These are phyloP conservation scores for Monilinia polystroma DNA, from an alignment of 2,329 filamentous ascomycete species.

Conservation along the genomic window DNA sequence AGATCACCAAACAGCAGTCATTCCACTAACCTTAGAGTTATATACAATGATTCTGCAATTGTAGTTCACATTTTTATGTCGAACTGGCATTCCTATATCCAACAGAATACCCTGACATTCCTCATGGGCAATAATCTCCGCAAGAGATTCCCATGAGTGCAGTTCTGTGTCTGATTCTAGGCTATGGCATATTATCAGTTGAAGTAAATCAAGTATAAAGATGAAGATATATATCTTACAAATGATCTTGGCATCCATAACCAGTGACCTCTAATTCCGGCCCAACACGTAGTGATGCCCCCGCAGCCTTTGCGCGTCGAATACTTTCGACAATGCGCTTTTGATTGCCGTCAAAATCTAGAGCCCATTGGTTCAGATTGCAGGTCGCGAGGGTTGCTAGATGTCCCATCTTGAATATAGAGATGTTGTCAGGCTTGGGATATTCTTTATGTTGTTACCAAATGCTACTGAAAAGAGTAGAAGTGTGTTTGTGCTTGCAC, in stretches of 20 bases:
- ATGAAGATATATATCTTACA: constrained; percentile 1
- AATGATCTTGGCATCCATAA: constrained; percentile 64
- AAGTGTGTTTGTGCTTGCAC: background rate
- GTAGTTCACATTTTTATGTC: constrained; percentile 56
- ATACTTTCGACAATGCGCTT: constrained; percentile 60
- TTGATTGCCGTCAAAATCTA: constrained; percentile 23
- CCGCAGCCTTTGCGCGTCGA: constrained; percentile 51
- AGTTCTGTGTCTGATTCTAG: constrained; percentile 51
- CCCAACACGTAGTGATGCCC: constrained; percentile 56
- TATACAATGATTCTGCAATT: constrained; percentile 65
- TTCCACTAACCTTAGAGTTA: constrained; percentile 45
- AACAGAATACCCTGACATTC: constrained; percentile 65
- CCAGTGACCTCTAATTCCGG: constrained; percentile 43
- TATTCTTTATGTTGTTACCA: background rate
- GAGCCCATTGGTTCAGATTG: constrained; percentile 20
- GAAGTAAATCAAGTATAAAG: background rate
- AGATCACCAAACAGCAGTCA: background rate
- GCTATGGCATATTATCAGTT: constrained; percentile 19
- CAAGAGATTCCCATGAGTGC: constrained; percentile 46
- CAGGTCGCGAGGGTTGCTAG: constrained; percentile 19
- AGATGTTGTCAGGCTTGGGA: background rate
- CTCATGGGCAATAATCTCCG: constrained; percentile 58
- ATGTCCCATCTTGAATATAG: constrained; percentile 19
- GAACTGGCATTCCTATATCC: constrained; percentile 62
- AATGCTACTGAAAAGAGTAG: background rate